Evolutionary conservation across 179 eudicot genomes (phyloP).

Genomic region (Patellifolia procumbens): DNA sequence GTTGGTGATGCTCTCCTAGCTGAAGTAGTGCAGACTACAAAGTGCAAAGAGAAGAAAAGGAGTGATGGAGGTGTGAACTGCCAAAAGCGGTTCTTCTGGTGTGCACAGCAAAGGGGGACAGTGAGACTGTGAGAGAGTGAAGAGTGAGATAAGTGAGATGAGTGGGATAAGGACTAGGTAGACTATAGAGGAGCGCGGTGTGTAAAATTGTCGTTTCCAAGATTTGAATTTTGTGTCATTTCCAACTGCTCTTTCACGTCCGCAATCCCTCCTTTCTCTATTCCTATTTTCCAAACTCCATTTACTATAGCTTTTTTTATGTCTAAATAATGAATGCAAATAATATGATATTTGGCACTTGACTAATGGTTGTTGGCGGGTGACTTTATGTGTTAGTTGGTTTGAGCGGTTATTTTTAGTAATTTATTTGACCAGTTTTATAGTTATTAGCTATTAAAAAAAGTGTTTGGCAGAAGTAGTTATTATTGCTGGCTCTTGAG

Average conservation of each 20-base stretch:
- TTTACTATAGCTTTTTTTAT: too few species aligned
- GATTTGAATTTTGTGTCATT: background rate
- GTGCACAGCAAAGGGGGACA: background rate
- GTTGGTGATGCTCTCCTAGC: background rate
- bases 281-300: background rate
- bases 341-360: too few species aligned
- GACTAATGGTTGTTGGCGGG: too few species aligned
- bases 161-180: background rate
- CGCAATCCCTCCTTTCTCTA: background rate
- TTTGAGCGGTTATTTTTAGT: too few species aligned
- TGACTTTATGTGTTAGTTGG: too few species aligned
- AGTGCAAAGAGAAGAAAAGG: background rate
- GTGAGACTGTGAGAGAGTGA: background rate
- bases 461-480: too few species aligned
- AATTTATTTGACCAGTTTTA: too few species aligned
- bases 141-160: background rate
- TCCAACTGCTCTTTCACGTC: background rate
- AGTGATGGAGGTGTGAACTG: background rate
- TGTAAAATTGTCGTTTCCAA: background rate
- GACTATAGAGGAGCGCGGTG: slow-evolving; percentile 2
- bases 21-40: background rate
- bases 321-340: too few species aligned
- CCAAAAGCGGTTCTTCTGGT: background rate
- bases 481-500: too few species aligned
- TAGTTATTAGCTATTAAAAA: too few species aligned